Evolutionary conservation across 345 rosid genomes (phyloP).

Genomic region (Streptanthus diversifolius): DNA sequence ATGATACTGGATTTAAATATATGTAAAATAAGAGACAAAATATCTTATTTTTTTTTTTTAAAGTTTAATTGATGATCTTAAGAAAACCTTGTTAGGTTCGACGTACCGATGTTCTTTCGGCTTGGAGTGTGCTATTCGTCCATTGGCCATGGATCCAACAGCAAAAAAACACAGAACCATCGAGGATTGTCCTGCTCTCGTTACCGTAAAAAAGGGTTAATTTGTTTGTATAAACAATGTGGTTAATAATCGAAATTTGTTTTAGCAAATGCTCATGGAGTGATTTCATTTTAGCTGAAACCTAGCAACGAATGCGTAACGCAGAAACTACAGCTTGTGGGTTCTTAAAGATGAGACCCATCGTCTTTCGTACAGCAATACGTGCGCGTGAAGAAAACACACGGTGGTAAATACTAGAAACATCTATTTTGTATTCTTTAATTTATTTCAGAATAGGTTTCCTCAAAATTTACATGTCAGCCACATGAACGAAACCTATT

Average conservation of each 20-base stretch:
- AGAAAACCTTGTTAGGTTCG: constrained; percentile 55
- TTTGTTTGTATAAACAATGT: background rate
- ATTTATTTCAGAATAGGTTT: background rate
- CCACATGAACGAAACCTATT: background rate
- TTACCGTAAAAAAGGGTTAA: constrained; percentile 66
- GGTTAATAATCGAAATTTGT: background rate
- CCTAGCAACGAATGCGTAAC: constrained; percentile 67
- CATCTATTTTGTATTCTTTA: background rate
- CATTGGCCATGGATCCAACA: constrained; percentile 81
- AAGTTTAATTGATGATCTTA: background rate
- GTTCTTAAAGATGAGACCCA: constrained; percentile 96
- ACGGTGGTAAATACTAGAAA: constrained; percentile 46
- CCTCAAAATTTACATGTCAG: background rate
- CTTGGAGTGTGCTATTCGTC: constrained; percentile 99
- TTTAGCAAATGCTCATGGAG: background rate
- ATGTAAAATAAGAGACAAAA: too few species aligned
- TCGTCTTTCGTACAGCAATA: constrained; percentile 84
- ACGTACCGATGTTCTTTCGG: constrained; percentile 92
- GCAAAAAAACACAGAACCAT: constrained; percentile 86
- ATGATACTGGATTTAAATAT: too few species aligned
- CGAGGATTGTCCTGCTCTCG: constrained; percentile 88
- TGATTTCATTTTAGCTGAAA: constrained; percentile 55
- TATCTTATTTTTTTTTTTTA: too few species aligned
- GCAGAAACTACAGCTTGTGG: constrained; percentile 56
- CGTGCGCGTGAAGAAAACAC: constrained; percentile 75